Percentiles rank a stretch among this genome's conserved stretches.
These are phyloP conservation scores for Aspergillus sergii DNA, from an alignment of 2,329 filamentous ascomycete species.

Conservation along the genomic window DNA sequence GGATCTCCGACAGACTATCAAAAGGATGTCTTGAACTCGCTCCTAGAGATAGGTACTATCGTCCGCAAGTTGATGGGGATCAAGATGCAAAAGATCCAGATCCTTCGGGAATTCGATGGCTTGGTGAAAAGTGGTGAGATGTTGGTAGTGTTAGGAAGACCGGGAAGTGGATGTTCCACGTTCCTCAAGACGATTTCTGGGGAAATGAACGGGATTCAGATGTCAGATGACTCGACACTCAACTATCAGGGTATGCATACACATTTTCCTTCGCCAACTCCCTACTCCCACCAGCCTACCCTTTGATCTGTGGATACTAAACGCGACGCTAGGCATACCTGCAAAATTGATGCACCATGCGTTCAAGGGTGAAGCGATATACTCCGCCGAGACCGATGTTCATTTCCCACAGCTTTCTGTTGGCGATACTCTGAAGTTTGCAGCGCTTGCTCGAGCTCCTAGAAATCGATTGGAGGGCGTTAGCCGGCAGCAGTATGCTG, in stretches of 20 bases:
- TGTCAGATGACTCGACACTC: conserved; percentile 40
- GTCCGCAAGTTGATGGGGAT: conserved; percentile 14
- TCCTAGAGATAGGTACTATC: conserved; percentile 47
- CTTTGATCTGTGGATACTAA: neutral
- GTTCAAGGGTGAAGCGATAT: conserved; percentile 84
- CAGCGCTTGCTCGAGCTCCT: conserved; percentile 65
- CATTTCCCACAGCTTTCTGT: conserved; percentile 80
- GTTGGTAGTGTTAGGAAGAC: conserved; percentile 52
- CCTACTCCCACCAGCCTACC: neutral
- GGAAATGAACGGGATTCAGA: conserved; percentile 73
- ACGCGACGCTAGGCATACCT: conserved; percentile 33
- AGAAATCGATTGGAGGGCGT: conserved; percentile 42
- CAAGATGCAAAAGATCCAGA: conserved; percentile 40
- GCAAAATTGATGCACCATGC: conserved; percentile 61
- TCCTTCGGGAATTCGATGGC: conserved; percentile 63
- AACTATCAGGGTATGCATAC: conserved; percentile 28
- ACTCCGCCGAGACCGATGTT: conserved; percentile 81
- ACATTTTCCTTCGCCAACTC: neutral
- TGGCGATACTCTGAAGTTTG: conserved; percentile 77
- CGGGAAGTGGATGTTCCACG: conserved; percentile 65
- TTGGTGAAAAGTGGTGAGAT: conserved; percentile 57
- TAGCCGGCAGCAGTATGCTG: conserved; percentile 47
- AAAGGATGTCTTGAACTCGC: conserved; percentile 62
- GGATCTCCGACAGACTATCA: conserved; percentile 69
- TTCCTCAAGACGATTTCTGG: conserved; percentile 81